Evolutionary conservation across 1,139 yeast species (phyloP), one percentile per base, ranked within the genome.

Genomic region (Diutina mesorugosa): DNA sequence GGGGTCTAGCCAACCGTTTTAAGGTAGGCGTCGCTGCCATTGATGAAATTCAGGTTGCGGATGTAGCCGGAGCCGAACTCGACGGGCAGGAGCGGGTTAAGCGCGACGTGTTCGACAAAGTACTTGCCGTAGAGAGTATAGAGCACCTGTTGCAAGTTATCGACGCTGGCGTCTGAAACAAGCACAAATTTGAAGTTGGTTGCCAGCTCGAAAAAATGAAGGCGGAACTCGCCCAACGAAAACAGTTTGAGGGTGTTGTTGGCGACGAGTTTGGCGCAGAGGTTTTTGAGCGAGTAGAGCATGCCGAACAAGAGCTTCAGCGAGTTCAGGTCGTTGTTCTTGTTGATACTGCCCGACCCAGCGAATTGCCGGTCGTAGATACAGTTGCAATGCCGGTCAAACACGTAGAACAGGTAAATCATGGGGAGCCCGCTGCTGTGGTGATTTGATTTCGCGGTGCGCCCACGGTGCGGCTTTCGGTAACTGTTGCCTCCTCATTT

Each of bases 251-350:
- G 78, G 41, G 77, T 69, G 65, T 87, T 88, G 57, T 69, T 51
- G 57, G 77, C 76, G 7, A 82, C 80, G 55, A 90, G 71, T 64
- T 87, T 85, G 32, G 82, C 76, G 0, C 93, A 79, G 55, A 91
- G 80, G 61, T 85, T 87, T 57, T 91, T 80, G 60, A 93, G 71
- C 8, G 97, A 90, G 66, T 83, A 87, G 21, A 90, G 73, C 55
- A 89, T 83, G n/a, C 99, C 99, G 67, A 90, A 93, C 21, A 93
- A 74, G 52, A 93, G 78, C 67, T 93, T 87, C 12, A 93, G 84
- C 16, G 81, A 76, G 64, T 87, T 85, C 50, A 83, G 83, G 57
- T 78, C 77, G 65, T 82, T 84, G 59, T 76, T 78, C 30, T 76
- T 72, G 64, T 86, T 86, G 55, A 78, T 72, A 0, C 78, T 66